Conservation (phyloP, 768 basidiomycete genomes). For the Xerocomus brunneocitrinus region DNA sequence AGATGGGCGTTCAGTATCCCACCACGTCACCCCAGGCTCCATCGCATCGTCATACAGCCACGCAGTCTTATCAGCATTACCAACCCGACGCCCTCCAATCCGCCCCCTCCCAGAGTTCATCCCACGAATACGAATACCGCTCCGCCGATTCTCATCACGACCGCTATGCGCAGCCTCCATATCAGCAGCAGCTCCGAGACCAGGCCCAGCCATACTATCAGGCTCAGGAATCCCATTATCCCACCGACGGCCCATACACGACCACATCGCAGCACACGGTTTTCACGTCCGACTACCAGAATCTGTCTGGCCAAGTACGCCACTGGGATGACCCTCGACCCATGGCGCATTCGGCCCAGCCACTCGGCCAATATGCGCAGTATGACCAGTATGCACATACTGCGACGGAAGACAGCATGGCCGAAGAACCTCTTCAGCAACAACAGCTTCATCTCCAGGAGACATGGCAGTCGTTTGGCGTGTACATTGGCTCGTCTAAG, state of each 20-base stretch:
- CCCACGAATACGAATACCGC: constrained; percentile 11
- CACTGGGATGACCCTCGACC: constrained; percentile 12
- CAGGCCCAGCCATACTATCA: constrained; percentile 22
- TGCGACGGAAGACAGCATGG: background rate
- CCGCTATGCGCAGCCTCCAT: constrained; percentile 10
- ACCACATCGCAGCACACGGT: constrained; percentile 2
- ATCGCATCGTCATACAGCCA: background rate
- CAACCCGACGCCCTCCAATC: constrained; percentile 10
- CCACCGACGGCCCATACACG: constrained; percentile 4
- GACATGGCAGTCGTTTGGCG: constrained; percentile 68
- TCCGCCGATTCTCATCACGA: constrained; percentile 13
- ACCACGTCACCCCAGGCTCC: constrained; percentile 5
- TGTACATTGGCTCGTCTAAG: constrained; percentile 38
- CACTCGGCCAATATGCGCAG: constrained; percentile 1
- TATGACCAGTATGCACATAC: constrained; percentile 1
- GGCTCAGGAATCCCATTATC: constrained; percentile 20
- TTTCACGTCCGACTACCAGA: constrained; percentile 7
- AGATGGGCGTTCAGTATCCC: constrained; percentile 2
- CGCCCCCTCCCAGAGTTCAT: constrained; percentile 18
- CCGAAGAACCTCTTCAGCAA: constrained; percentile 11
- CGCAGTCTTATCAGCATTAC: constrained; percentile 11
- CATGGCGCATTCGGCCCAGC: background rate
- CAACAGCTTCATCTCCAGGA: constrained; percentile 36
- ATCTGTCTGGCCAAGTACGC: constrained; percentile 5
- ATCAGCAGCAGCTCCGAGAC: constrained; percentile 11